Percentiles rank a stretch among this genome's conserved stretches.
phyloP scores from a whole-genome alignment of 306 rosid species.

The Delonix regia region DNA sequence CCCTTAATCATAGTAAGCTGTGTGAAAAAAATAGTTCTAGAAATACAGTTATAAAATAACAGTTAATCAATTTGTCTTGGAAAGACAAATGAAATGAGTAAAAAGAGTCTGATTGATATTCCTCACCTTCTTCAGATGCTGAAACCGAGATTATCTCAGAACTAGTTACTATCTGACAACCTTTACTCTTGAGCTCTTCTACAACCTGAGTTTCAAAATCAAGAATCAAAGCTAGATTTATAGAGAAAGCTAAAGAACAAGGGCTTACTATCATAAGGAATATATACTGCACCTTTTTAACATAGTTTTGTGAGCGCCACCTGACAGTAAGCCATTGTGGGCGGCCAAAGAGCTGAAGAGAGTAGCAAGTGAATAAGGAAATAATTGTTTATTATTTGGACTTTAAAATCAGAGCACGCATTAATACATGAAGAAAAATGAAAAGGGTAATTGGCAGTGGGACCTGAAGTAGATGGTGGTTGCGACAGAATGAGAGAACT shows the following conservation, averaged over 20 bases:
- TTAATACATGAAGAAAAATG: background rate
- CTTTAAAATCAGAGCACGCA: background rate
- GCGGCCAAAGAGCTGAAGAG: conserved; percentile 73
- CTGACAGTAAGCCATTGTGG: conserved; percentile 93
- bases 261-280: conserved; percentile 3
- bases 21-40: background rate
- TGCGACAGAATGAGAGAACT: conserved; percentile 81
- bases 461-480: conserved; percentile 90
- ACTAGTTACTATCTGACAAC: conserved; percentile 59
- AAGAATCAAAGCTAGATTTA: background rate
- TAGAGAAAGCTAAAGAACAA: background rate
- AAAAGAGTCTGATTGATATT: conserved; percentile 1
- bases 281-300: conserved; percentile 53
- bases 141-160: conserved; percentile 60
- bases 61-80: background rate
- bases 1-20: background rate
- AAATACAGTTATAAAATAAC: background rate
- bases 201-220: conserved; percentile 56
- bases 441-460: background rate
- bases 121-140: conserved; percentile 62
- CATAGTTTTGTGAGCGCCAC: conserved; percentile 74
- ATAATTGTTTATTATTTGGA: background rate
- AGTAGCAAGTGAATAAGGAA: conserved; percentile 29
- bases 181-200: conserved; percentile 67
- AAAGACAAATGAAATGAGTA: conserved; percentile 8